Evolutionary conservation across 83 land plant genomes (phyloP), one percentile per base, ranked within the genome.

Genomic region (Thuja plicata): DNA sequence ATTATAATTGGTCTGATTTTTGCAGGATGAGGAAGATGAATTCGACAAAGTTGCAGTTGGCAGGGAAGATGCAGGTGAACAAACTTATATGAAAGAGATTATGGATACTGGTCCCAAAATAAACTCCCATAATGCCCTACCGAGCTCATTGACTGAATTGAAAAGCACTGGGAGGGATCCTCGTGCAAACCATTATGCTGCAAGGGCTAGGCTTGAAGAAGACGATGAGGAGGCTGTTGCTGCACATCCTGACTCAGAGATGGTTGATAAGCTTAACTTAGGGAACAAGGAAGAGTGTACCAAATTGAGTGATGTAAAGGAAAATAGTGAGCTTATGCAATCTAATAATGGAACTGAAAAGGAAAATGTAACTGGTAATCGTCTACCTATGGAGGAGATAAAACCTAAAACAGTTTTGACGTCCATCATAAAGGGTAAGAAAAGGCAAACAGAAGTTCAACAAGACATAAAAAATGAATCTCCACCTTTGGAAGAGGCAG

Each of bases 21-120:
- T 93, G 87, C 94, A 97, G 99, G 99, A 95, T 40, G 99, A 98
- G 89, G 99, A 98, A 93, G 99, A 98, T 93, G 95, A 94, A 87
- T 95, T 87, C 87, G 99, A 98, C 88, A 96, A 95, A 89, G 93
- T 92, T 76, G 99, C 99, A 85, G 88, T 92, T n/a, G 95, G 96
- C 79, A 88, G 73, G 85, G 95, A 97, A 86, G 90, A 91, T 16
- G 86, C 86, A 84, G 94, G 88, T 12, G 99, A 97, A 17, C 92
- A 95, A 55, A 77, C 97, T 43, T 96, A 92, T 87, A 96, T 96
- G 97, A 93, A 87, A 10, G 97, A 94, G 35, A 85, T 96, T 21
- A 92, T 85, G 38, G 91, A 88, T 85, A 79, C 70, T 41, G 91
- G 91, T 37, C 83, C 78, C 35, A 74, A n/a, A 54, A 78, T 90